These are phyloP conservation scores for Wilcoxina mikolae DNA, from an alignment of 495 filamentous ascomycete species.

Conservation along the genomic window DNA sequence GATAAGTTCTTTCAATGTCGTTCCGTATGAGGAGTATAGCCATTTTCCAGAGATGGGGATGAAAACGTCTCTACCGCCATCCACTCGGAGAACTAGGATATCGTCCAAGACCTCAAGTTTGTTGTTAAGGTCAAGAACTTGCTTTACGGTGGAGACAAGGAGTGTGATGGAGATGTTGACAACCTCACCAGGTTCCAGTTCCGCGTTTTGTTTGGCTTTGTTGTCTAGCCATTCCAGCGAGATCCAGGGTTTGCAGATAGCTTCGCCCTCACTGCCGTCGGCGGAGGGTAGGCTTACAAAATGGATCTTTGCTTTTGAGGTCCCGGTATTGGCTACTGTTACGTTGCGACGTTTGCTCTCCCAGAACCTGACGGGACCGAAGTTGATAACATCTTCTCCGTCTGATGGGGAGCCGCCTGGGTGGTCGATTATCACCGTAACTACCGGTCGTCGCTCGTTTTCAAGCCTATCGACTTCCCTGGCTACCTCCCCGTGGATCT, in stretches of 20 bases:
- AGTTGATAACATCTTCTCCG: conserved; percentile 49
- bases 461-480: conserved; percentile 79
- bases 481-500: conserved; percentile 73
- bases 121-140: conserved; percentile 59
- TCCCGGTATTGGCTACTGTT: conserved; percentile 83
- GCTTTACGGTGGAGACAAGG: conserved; percentile 44
- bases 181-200: conserved; percentile 70
- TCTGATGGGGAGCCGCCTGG: conserved; percentile 28
- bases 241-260: conserved; percentile 20
- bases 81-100: conserved; percentile 75
- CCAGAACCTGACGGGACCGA: conserved; percentile 58
- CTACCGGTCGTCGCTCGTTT: conserved; percentile 71
- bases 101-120: conserved; percentile 55
- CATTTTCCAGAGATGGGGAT: conserved; percentile 63
- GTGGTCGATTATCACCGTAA: conserved; percentile 70
- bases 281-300: conserved; percentile 56
- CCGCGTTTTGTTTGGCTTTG: conserved; percentile 33
- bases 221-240: conserved; percentile 12
- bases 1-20: conserved; percentile 68
- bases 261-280: conserved; percentile 30
- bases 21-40: conserved; percentile 69
- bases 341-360: conserved; percentile 47
- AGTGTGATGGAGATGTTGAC: conserved; percentile 51
- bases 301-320: conserved; percentile 55
- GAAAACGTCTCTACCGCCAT: conserved; percentile 79